Conservation (phyloP, 2,329 filamentous ascomycete genomes). For the Endoconidiophora polonica region DNA sequence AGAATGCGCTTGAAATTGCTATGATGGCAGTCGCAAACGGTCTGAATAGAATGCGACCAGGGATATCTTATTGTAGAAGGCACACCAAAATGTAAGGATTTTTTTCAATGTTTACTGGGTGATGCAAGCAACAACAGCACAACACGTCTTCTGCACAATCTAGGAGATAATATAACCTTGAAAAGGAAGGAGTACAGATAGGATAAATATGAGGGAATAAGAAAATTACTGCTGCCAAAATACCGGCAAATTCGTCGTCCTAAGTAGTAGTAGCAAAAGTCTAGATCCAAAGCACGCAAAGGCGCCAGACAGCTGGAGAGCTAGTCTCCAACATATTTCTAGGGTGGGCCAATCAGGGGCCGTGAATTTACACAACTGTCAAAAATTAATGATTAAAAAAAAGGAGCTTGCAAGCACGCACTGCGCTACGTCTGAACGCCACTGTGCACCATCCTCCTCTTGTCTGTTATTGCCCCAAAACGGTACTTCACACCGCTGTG, state of each 20-base stretch:
- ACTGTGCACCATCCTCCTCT: too few relatives aligned
- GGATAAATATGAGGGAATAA: not conserved
- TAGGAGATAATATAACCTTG: not conserved
- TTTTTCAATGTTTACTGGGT: too few relatives aligned
- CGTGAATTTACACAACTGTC: too few relatives aligned
- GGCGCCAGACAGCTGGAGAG: too few relatives aligned
- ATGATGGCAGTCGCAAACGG: constrained; percentile 1
- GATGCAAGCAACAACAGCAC: too few relatives aligned
- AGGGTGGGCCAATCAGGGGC: too few relatives aligned
- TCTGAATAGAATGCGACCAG: constrained; percentile 14
- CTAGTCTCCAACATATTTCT: not conserved
- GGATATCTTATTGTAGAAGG: constrained; percentile 11
- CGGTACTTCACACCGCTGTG: too few relatives aligned
- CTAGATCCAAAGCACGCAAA: not conserved
- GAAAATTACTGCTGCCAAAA: not conserved
- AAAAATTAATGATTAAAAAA: too few relatives aligned
- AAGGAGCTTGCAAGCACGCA: too few relatives aligned
- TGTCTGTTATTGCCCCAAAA: too few relatives aligned
- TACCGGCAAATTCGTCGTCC: constrained; percentile 13
- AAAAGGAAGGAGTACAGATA: constrained; percentile 10
- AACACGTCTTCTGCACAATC: too few relatives aligned
- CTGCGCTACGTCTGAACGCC: too few relatives aligned
- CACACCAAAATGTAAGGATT: not conserved
- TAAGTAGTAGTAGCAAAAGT: constrained; percentile 10
- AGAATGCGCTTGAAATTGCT: constrained; percentile 1